A percentile compares a stretch with the other conserved stretches of the same genome.
phyloP scores from a whole-genome alignment of 495 filamentous ascomycete species.

The Melanomma pulvis-pyrius region DNA sequence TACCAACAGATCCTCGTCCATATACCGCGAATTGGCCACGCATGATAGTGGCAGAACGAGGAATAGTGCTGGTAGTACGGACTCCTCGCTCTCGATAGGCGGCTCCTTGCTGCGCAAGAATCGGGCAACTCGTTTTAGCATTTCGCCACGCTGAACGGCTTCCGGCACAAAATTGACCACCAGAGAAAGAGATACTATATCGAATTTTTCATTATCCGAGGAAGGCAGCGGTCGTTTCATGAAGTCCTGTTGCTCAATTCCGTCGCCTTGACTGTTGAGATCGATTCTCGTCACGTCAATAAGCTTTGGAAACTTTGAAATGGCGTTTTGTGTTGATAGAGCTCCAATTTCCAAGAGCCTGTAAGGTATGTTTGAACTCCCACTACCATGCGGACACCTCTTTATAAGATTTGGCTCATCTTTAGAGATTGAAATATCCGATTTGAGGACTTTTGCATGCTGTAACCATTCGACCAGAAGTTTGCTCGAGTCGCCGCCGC shows the following conservation, averaged over 20 bases:
- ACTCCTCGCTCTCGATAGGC: not conserved
- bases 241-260: slow-evolving; percentile 88
- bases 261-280: slow-evolving; percentile 78
- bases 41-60: slow-evolving; percentile 89
- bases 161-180: slow-evolving; percentile 94
- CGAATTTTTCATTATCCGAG: slow-evolving; percentile 66
- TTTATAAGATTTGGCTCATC: too few species aligned
- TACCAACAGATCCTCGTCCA: slow-evolving; percentile 71
- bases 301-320: slow-evolving; percentile 63
- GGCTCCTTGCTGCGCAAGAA: slow-evolving; percentile 56
- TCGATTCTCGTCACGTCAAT: slow-evolving; percentile 80
- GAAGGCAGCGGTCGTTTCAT: slow-evolving; percentile 81
- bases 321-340: slow-evolving; percentile 80
- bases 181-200: slow-evolving; percentile 89
- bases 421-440: not conserved
- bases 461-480: slow-evolving; percentile 85
- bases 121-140: slow-evolving; percentile 74
- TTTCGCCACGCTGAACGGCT: slow-evolving; percentile 73
- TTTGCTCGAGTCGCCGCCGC: slow-evolving; percentile 89
- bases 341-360: slow-evolving; percentile 84
- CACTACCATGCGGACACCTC: too few species aligned
- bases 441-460: slow-evolving; percentile 45
- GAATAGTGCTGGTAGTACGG: slow-evolving; percentile 75
- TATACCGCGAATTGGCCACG: slow-evolving; percentile 87
- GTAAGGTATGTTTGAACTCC: not conserved